Evolutionary conservation across 345 rosid species (phyloP), one percentile per base, ranked within the genome.

Genomic region (Cochlearia excelsa): DNA sequence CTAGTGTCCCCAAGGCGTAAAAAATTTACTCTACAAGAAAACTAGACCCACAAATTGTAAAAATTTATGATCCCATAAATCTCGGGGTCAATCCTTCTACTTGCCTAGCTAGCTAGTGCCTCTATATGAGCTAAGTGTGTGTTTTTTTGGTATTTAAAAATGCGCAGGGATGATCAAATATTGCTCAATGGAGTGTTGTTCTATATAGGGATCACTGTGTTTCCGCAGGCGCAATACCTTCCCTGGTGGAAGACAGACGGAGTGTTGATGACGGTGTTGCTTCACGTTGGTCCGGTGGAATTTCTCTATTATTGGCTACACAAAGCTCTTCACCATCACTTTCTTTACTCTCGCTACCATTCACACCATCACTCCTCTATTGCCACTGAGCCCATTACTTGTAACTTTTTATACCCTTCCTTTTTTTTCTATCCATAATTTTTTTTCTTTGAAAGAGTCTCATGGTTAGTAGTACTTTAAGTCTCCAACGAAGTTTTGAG

Each of bases 331-430:
- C 97, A 89, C 65, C 97, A 86, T 67, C 90, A 86, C 68, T 84
- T 46, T 56, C 90, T 90, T 53, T 90, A 90, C 77, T 76, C 88
- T 33, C 90, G 93, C 44, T 83, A 90, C 70, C 97, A 87, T 56
- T 90, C 97, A 9, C 97, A 90, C 34, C 97, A 85, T 56, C 95
- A 87, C 70, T 80, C 93, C 46, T 90, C 97, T 54, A 79, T 87
- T 2, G 90, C 70, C 76, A 87, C 90, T 11, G 90, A 90, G 65
- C 93, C 97, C 16, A 90, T 84, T 51, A 79, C 90, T 7, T 81
- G 89, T 84, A 75, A 67, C 74, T 27, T 44, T 23, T 33, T 39
- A 42, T 28, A 56, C 23, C 23, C 23, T 16, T 16, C 23, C 23
- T 16, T 16, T 16, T n/a, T 16, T 16, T 16, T 16, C 23, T 16